Conservation (phyloP, 116 monocot genomes). For the Posidonia oceanica region DNA sequence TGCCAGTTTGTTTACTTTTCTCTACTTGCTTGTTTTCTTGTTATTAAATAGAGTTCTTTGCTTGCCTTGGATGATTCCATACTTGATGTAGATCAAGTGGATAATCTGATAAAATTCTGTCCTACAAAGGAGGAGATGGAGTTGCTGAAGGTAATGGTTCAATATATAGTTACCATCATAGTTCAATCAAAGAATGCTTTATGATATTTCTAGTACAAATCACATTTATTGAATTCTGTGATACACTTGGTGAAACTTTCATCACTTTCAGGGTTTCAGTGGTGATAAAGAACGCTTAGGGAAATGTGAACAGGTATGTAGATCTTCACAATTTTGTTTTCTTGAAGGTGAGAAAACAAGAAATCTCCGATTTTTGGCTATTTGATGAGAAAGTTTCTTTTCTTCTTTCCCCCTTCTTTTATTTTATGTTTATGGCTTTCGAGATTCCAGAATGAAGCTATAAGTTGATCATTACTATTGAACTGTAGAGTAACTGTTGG, state of each 20-base stretch:
- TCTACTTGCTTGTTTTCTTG: background rate
- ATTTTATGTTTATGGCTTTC: too few species aligned
- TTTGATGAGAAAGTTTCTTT: too few species aligned
- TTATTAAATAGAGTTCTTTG: slow-evolving; percentile 40
- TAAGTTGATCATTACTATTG: too few species aligned
- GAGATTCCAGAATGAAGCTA: too few species aligned
- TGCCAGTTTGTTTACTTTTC: background rate
- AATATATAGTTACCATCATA: too few species aligned
- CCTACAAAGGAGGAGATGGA: slow-evolving; percentile 94
- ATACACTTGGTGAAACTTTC: background rate
- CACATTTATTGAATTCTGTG: too few species aligned
- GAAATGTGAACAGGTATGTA: slow-evolving; percentile 87
- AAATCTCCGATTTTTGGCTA: too few species aligned
- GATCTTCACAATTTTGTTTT: background rate
- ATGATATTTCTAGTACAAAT: background rate
- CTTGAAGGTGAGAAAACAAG: too few species aligned
- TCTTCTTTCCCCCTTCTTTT: too few species aligned
- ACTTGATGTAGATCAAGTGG: slow-evolving; percentile 76
- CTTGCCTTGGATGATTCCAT: slow-evolving; percentile 68
- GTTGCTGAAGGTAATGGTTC: slow-evolving; percentile 48
- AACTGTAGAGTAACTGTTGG: too few species aligned
- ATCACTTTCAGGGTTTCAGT: slow-evolving; percentile 33
- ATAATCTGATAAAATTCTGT: slow-evolving; percentile 74
- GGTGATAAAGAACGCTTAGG: slow-evolving; percentile 81
- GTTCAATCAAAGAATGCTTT: background rate